Evolutionary conservation across 1,139 yeast species (phyloP), one percentile per base, ranked within the genome.

Genomic region (Meyerozyma smithsonii): DNA sequence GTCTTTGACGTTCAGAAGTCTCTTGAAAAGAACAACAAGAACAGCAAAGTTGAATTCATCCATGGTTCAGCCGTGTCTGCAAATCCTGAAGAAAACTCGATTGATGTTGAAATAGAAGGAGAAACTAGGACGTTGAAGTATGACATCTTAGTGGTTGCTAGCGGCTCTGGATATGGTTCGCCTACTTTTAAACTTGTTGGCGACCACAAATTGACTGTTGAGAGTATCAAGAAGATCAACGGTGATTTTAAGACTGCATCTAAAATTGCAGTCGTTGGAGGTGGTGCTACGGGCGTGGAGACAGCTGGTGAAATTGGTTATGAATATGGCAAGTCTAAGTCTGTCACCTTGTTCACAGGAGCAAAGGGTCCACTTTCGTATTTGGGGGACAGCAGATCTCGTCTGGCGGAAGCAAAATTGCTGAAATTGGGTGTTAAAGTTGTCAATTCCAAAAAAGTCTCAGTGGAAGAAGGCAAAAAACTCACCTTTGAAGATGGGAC

Each of bases 251-350:
- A 54, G 37, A 4, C 38, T 2, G 59, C 68, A 8, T 42, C 51
- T 15, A 39, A 44, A 5, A 56, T 68, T 28, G 69, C 69, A 2
- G 50, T 68, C 4, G 43, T 67, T 24, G 74, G 74, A 2, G 73
- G 68, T 19, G 73, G 73, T 4, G 47, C 64, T 8, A 63, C 72
- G 5, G 73, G 72, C n/a, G 68, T 65, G 16, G 73, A 68, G 46
- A 44, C 55, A 5, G 62, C 66, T 5, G 69, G 67, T 4, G 73
- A 67, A 42, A 48, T 67, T 19, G 68, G 59, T 4, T 44, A 40
- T 16, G 42, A 41, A 18, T 59, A 44, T 36, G 44, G 51, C 2
- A 45, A 45, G 10, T 37, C 45, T 11, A 55, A 58, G 38, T 37
- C 48, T 11, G 56, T 65, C 15, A 55, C 58, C 5, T 52, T 67